A percentile compares a stretch with the other conserved stretches of the same genome.
Evolutionary conservation across 441 rosid genomes (phyloP).

Genomic region (Gossypium trilobum): DNA sequence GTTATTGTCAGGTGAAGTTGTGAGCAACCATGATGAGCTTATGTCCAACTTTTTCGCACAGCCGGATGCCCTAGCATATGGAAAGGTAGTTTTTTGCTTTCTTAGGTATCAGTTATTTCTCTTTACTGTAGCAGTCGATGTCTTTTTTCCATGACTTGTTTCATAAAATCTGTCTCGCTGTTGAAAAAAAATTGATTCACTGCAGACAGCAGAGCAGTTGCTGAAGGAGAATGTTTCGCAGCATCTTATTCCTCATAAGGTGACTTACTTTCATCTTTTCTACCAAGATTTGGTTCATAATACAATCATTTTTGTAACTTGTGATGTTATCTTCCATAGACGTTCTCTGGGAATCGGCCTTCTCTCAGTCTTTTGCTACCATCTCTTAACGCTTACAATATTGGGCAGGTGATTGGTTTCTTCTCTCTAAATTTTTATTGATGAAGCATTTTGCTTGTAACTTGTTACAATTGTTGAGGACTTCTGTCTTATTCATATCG

Average conservation of each 20-base stretch:
- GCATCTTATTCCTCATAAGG: constrained; percentile 90
- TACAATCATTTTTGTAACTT: background rate
- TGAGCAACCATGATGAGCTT: constrained; percentile 90
- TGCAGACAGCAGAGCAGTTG: constrained; percentile 71
- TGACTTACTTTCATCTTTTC: constrained; percentile 22
- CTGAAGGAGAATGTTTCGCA: constrained; percentile 60
- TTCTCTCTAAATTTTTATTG: background rate
- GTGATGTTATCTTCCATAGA: constrained; percentile 34
- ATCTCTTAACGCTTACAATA: constrained; percentile 55
- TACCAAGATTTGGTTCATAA: background rate
- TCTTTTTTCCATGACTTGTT: background rate
- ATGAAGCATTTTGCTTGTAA: background rate
- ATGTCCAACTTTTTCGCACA: constrained; percentile 99
- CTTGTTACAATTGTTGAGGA: background rate
- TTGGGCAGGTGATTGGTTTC: constrained; percentile 65
- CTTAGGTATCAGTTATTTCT: background rate
- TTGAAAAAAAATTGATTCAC: constrained; percentile 10
- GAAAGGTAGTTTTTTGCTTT: constrained; percentile 51
- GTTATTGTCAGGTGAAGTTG: constrained; percentile 57
- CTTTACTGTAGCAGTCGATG: background rate
- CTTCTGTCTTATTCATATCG: background rate
- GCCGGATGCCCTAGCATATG: constrained; percentile 93
- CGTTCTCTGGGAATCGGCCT: constrained; percentile 80
- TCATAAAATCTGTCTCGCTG: background rate
- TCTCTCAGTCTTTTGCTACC: constrained; percentile 88